phyloP scores from a whole-genome alignment of 352 stramenopile species.

The Globisporangium cylindrosporum region DNA sequence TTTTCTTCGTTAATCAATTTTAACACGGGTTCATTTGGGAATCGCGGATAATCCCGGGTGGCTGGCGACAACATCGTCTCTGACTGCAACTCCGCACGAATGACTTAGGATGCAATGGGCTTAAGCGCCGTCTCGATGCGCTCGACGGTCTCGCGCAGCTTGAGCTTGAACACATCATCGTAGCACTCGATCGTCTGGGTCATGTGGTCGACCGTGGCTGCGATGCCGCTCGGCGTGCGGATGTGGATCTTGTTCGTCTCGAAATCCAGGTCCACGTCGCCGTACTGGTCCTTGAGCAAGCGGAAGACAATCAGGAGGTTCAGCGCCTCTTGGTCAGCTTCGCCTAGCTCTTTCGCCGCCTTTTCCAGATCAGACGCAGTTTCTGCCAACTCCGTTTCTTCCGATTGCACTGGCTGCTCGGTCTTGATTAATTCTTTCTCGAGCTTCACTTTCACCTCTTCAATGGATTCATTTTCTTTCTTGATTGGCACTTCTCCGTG shows the following conservation, averaged over 20 bases:
- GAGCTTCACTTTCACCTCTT: constrained; percentile 20
- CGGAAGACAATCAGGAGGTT: constrained; percentile 85
- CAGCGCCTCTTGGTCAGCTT: constrained; percentile 73
- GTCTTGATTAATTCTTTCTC: constrained; percentile 24
- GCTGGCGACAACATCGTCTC: background rate
- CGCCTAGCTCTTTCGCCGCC: constrained; percentile 61
- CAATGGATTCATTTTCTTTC: constrained; percentile 20
- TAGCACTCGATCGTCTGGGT: constrained; percentile 65
- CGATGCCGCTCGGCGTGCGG: constrained; percentile 65
- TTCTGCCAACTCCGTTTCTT: constrained; percentile 18
- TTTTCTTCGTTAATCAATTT: background rate
- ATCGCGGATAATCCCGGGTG: background rate
- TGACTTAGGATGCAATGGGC: constrained; percentile 47
- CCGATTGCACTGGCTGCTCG: constrained; percentile 11
- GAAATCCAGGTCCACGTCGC: constrained; percentile 82
- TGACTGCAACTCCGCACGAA: background rate
- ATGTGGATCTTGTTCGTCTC: constrained; percentile 89
- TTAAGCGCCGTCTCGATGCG: constrained; percentile 68
- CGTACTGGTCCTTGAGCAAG: constrained; percentile 84
- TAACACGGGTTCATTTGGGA: background rate
- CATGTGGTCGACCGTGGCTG: constrained; percentile 62
- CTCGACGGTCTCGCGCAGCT: constrained; percentile 62
- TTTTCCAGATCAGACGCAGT: constrained; percentile 40
- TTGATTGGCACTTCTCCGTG: constrained; percentile 23
- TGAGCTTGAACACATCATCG: constrained; percentile 64